Evolutionary conservation across 192 early-diverging fungal species (phyloP).

Genomic region (Entomortierella parvispora): DNA sequence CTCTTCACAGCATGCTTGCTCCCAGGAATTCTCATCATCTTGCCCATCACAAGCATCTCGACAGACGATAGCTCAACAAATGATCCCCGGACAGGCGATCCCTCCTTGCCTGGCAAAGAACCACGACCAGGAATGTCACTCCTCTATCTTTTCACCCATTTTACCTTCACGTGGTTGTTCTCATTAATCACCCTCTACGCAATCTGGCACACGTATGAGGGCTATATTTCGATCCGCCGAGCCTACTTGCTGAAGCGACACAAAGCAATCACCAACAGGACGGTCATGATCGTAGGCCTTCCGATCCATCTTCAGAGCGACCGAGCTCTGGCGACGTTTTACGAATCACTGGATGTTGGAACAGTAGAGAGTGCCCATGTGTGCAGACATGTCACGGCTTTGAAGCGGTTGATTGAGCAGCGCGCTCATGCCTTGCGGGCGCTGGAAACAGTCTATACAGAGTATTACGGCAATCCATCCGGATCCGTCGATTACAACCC

Average conservation of each 20-base stretch:
- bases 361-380: slow-evolving; percentile 75
- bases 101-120: slow-evolving; percentile 4
- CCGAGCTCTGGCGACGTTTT: slow-evolving; percentile 71
- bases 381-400: slow-evolving; percentile 62
- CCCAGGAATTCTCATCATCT: slow-evolving; percentile 57
- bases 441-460: slow-evolving; percentile 66
- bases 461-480: slow-evolving; percentile 80
- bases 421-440: slow-evolving; percentile 61
- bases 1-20: slow-evolving; percentile 60
- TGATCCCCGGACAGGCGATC: slow-evolving; percentile 18
- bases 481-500: slow-evolving; percentile 69
- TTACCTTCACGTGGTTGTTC: slow-evolving; percentile 65
- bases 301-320: slow-evolving; percentile 67
- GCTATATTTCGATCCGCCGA: slow-evolving; percentile 59
- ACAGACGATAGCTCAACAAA: slow-evolving; percentile 5
- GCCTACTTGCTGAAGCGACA: slow-evolving; percentile 54
- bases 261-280: slow-evolving; percentile 64
- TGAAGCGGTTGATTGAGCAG: slow-evolving; percentile 65
- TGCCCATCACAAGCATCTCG: slow-evolving; percentile 54
- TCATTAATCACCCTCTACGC: slow-evolving; percentile 61
- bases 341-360: slow-evolving; percentile 69
- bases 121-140: slow-evolving; percentile 17
- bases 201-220: slow-evolving; percentile 63
- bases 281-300: slow-evolving; percentile 77
- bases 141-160: slow-evolving; percentile 37